Evolutionary conservation across 202 grass and related monocot species (phyloP), one percentile per base, ranked within the genome.

Genomic region (Digitaria exilis): DNA sequence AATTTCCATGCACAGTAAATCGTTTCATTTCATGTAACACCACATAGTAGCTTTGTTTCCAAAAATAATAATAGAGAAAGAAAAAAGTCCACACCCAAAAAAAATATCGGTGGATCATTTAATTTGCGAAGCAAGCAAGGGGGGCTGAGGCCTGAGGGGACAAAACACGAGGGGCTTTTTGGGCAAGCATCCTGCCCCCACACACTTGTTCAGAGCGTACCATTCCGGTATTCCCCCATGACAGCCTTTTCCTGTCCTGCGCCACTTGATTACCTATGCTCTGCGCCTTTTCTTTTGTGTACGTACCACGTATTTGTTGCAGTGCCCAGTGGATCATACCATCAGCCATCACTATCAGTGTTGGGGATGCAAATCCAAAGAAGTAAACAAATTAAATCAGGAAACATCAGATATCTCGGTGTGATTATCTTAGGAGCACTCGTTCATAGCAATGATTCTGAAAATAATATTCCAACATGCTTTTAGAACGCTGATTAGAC

Each of bases 241-340:
- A 76, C 66, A 81, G 66, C 72, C 73, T 55, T 84, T 84, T 67
- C 59, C 18, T 57, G 48, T 67, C 72, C 37, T 44, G 2, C 9
- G 17, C 73, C 49, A 66, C 82, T 84, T 84, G 29, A 68, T 76
- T 69, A 56, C 34, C 19, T n/a, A n/a, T n/a, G n/a, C n/a, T 32
- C 29, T 19, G 71, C 7, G 1, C 18, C 35, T 67, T 76, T 76
- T 75, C 15, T 35, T 35, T 13, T n/a, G 62, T 52, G 3, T 51
- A 66, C 76, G 72, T 56, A 67, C 78, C 50, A 29, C 19, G 19
- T 56, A 67, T 69, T 69, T 80, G 49, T 18, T 76, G 7, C 15
- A 13, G 49, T 67, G 71, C 60, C 24, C 18, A 9, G 48, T 66
- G 71, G 71, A 57, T 55, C 48, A n/a, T 24, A 66, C 59, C 71